A percentile compares a stretch with the other conserved stretches of the same genome.
These are phyloP conservation scores for Phytopythium chamaehyphon DNA, from an alignment of 352 stramenopile genomes.

Conservation along the genomic window DNA sequence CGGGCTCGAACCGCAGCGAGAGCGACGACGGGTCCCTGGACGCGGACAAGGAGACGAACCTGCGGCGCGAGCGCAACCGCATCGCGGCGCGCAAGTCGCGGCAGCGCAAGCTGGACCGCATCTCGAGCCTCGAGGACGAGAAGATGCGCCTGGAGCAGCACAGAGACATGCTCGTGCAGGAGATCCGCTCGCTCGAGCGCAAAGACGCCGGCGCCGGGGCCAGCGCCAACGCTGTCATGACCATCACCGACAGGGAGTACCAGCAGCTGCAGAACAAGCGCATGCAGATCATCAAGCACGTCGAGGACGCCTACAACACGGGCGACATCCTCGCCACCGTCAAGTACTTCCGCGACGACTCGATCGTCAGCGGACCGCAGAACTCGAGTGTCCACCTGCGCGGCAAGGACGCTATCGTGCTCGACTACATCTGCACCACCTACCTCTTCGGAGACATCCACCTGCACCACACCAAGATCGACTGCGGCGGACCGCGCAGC, in stretches of 20 bases:
- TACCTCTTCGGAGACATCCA: constrained; percentile 77
- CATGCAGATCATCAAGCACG: constrained; percentile 77
- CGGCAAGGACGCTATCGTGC: constrained; percentile 76
- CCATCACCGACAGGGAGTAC: constrained; percentile 81
- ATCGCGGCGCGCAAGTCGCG: constrained; percentile 80
- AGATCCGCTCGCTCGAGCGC: constrained; percentile 82
- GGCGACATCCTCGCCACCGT: constrained; percentile 73
- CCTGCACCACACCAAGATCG: constrained; percentile 75
- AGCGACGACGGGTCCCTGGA: constrained; percentile 66
- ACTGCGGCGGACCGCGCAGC: constrained; percentile 75
- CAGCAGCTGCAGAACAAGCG: constrained; percentile 66
- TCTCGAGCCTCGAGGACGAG: constrained; percentile 84
- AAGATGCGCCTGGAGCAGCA: constrained; percentile 86
- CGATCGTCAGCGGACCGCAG: constrained; percentile 81
- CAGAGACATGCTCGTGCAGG: constrained; percentile 82
- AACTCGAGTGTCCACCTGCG: constrained; percentile 82
- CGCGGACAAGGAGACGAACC: constrained; percentile 54
- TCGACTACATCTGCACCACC: constrained; percentile 86
- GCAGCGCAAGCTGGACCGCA: constrained; percentile 83
- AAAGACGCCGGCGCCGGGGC: constrained; percentile 50
- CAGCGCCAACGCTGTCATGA: constrained; percentile 43
- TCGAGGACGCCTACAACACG: constrained; percentile 79
- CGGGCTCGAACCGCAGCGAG: constrained; percentile 66
- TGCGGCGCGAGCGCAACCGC: constrained; percentile 80
- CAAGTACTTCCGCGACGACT: constrained; percentile 84